Conservation (phyloP, 2,329 filamentous ascomycete species). For the Metarhizium guizhouense region DNA sequence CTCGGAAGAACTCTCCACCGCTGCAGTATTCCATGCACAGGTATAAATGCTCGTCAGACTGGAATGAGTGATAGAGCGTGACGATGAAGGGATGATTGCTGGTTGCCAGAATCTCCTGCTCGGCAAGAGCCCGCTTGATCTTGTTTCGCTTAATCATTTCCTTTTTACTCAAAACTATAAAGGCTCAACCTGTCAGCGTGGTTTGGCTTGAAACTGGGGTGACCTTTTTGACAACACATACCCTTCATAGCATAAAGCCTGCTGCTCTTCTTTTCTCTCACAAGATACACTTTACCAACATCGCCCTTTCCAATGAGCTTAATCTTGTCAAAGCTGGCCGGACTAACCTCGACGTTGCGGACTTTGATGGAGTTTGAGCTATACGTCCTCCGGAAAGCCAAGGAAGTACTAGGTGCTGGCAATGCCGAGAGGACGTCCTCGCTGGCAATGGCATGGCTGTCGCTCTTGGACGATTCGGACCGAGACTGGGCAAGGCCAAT, state of each 20-base stretch:
- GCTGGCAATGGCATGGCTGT: constrained; percentile 31
- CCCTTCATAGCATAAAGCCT: constrained; percentile 98
- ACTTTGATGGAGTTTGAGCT: constrained; percentile 99
- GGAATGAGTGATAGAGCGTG: constrained; percentile 96
- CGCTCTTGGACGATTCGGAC: constrained; percentile 18
- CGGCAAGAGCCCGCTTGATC: constrained; percentile 94
- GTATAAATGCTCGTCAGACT: constrained; percentile 96
- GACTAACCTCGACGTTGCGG: constrained; percentile 90
- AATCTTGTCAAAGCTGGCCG: constrained; percentile 97
- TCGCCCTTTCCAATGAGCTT: constrained; percentile 98
- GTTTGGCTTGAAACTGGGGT: neutral
- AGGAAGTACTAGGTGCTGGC: constrained; percentile 55
- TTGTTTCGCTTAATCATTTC: constrained; percentile 99
- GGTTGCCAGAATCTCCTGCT: constrained; percentile 95
- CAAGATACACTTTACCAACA: constrained; percentile 95
- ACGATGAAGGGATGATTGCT: constrained; percentile 99
- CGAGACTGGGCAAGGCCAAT: constrained; percentile 20
- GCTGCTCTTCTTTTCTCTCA: constrained; percentile 94
- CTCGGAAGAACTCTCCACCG: constrained; percentile 95
- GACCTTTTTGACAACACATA: constrained; percentile 29
- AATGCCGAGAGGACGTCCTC: constrained; percentile 51
- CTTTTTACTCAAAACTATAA: constrained; percentile 89
- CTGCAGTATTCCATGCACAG: constrained; percentile 99
- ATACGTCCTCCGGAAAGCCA: constrained; percentile 87
- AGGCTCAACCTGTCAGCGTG: neutral